Base-by-base conservation (phyloP, 257 asterid species). In the Rehmannia glutinosa region DNA sequence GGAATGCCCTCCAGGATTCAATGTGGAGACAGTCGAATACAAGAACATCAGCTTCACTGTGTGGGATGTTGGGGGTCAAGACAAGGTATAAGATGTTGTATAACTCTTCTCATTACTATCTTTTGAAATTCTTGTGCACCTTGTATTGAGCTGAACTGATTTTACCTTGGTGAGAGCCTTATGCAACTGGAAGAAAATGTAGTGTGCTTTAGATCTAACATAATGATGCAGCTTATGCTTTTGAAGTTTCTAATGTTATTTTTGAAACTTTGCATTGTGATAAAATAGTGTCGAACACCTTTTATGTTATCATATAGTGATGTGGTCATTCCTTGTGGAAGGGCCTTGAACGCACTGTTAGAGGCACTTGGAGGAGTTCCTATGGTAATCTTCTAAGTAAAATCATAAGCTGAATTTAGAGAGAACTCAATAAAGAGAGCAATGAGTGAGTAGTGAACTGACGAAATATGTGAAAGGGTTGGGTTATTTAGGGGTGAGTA, bases 61-160 rank as follows among this genome's bases (percentile, higher is more conserved):
- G 11, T 71, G 74, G 81, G 81, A 76, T 71, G 77, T 77, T 23
- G 79, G 82, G 56, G 76, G 79, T 77, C 82, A 77, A 38, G 82
- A 77, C 64, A 77, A 77, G 77, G 74, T 8, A 46, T 50, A 49
- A 38, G 38, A 19, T 50, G 23, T 46, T 24, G 32, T 19, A 9
- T 51, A 36, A 11, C 6, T 56, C 46, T 62, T 59, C 42, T 5
- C 15, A 19, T 23, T 20, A 0, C 6, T 28, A 5, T 39, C 23
- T 8, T 42, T 45, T 27, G 28, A 43, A 27, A 20, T 17, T 5
- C 12, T 25, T 42, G 7, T 43, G 24, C 23, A 35, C 17, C 28
- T 35, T 55, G 4, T 15, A 55, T 28, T 56, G 28, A 17, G 3
- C 15, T 32, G 41, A 32, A 33, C 46, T 17, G 6, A 42, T 3